phyloP scores from a whole-genome alignment of 805 yeast species.

The Wickerhamiella slavikovae region DNA sequence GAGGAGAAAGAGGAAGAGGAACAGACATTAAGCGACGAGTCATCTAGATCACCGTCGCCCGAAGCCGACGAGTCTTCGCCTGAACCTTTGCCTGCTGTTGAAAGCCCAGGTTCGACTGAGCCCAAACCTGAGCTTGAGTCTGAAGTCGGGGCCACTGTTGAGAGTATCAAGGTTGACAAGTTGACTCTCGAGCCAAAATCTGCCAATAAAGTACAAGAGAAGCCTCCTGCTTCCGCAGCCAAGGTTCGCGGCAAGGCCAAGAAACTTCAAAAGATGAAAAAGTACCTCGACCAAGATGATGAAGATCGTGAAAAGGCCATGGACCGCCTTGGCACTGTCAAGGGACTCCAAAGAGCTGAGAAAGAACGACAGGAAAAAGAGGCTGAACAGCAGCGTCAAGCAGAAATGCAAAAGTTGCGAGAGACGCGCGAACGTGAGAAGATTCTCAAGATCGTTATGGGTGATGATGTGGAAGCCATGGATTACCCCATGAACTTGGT shows the following conservation, averaged over 20 bases:
- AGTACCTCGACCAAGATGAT: conserved; percentile 83
- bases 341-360: conserved; percentile 25
- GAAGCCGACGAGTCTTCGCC: too few species aligned
- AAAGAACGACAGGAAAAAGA: conserved; percentile 19
- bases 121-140: too few species aligned
- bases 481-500: conserved; percentile 25
- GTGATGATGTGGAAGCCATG: conserved; percentile 19
- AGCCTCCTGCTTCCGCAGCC: too few species aligned
- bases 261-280: conserved; percentile 57
- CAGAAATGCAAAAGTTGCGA: conserved; percentile 18
- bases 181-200: too few species aligned
- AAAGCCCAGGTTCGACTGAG: too few species aligned
- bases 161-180: too few species aligned
- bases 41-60: not conserved
- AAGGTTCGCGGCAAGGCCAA: conserved; percentile 57
- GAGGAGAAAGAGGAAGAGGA: too few species aligned
- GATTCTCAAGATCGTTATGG: conserved; percentile 24
- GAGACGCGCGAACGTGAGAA: conserved; percentile 25
- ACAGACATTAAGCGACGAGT: too few species aligned
- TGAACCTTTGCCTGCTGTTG: too few species aligned
- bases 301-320: conserved; percentile 58
- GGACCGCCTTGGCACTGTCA: conserved; percentile 70
- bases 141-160: too few species aligned
- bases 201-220: too few species aligned
- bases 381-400: conserved; percentile 19